A percentile compares a stretch with the other conserved stretches of the same genome.
Conservation (phyloP, 345 rosid genomes). For the Pugionium dolabratum region DNA sequence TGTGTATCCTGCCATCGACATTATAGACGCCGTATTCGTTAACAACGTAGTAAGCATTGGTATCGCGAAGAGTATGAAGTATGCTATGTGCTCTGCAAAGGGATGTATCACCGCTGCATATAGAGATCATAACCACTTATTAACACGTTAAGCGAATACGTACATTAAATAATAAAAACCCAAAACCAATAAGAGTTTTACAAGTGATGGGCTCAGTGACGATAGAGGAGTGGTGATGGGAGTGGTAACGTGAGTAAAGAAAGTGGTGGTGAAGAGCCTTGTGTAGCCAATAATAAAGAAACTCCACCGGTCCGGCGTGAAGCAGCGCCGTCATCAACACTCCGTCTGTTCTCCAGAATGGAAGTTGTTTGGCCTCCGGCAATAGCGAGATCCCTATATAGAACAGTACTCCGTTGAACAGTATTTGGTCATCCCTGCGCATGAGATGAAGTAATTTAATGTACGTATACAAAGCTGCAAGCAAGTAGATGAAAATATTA, state of each 20-base stretch:
- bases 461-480: too few relatives aligned
- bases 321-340: slow-evolving; percentile 46
- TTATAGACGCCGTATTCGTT: slow-evolving; percentile 43
- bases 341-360: slow-evolving; percentile 66
- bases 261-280: slow-evolving; percentile 76
- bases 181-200: slow-evolving; percentile 20
- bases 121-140: neutral
- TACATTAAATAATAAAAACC: neutral
- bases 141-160: neutral
- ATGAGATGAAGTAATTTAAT: neutral
- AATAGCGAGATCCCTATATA: slow-evolving; percentile 31
- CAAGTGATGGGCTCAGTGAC: slow-evolving; percentile 86
- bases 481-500: neutral
- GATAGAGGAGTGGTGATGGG: slow-evolving; percentile 90
- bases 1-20: slow-evolving; percentile 38
- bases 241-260: slow-evolving; percentile 85
- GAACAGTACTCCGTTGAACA: slow-evolving; percentile 55
- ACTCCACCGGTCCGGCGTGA: slow-evolving; percentile 82
- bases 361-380: slow-evolving; percentile 45
- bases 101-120: slow-evolving; percentile 68
- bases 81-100: slow-evolving; percentile 61
- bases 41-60: slow-evolving; percentile 41
- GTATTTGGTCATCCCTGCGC: slow-evolving; percentile 75
- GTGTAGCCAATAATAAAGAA: slow-evolving; percentile 82
- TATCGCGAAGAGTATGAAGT: slow-evolving; percentile 50